Evolutionary conservation across 257 asterid species (phyloP).

Genomic region (Nicotiana noctiflora): DNA sequence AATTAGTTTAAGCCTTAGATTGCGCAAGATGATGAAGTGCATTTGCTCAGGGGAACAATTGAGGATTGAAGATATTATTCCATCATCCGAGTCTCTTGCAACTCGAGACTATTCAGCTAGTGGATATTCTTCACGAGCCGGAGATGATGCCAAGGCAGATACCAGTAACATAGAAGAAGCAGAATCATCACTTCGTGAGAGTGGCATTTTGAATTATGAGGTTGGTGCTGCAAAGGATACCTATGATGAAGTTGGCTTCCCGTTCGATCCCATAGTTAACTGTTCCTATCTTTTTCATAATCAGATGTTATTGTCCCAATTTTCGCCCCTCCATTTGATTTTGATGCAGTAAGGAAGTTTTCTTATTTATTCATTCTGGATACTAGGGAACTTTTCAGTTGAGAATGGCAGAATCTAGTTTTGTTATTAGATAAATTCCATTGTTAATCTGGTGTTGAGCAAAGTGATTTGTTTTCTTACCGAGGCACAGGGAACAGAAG

Average conservation of each 20-base stretch:
- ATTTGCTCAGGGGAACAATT: slow-evolving; percentile 87
- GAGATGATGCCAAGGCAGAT: slow-evolving; percentile 63
- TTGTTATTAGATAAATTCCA: neutral
- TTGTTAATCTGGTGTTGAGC: neutral
- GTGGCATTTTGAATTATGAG: slow-evolving; percentile 86
- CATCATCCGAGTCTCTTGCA: slow-evolving; percentile 84
- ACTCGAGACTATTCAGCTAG: slow-evolving; percentile 93
- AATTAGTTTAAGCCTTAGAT: slow-evolving; percentile 28
- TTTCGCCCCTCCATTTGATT: neutral
- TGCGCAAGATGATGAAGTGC: slow-evolving; percentile 89
- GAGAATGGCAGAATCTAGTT: neutral
- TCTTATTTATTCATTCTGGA: neutral
- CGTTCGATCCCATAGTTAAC: neutral
- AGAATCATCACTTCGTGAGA: slow-evolving; percentile 86
- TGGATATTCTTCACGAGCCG: slow-evolving; percentile 77
- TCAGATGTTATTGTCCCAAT: neutral
- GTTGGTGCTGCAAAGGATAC: slow-evolving; percentile 26
- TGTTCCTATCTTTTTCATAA: neutral
- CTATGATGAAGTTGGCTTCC: neutral
- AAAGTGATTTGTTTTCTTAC: neutral
- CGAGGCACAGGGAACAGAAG: neutral
- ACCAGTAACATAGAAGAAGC: slow-evolving; percentile 91
- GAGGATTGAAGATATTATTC: slow-evolving; percentile 57
- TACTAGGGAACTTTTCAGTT: neutral
- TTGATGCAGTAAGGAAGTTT: neutral